Base-by-base conservation (phyloP, 2,329 filamentous ascomycete genomes). In the Calonectria pauciramosa region DNA sequence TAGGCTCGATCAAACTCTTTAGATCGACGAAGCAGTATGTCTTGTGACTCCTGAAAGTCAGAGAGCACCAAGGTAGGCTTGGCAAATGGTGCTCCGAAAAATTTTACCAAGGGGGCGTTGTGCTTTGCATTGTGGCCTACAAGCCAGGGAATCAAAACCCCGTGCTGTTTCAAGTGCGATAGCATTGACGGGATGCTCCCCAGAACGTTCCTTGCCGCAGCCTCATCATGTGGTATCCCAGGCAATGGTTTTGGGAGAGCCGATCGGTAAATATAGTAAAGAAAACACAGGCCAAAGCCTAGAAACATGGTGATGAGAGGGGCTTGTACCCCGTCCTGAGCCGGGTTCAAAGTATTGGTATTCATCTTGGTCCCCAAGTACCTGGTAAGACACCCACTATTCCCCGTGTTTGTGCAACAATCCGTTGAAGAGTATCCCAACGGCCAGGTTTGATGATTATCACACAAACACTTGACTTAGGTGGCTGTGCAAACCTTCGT, bases 1-100 rank as follows among this genome's bases (percentile, higher is more conserved):
- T 41, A 44, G 5, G 70, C 76, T 4, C 72, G 34, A 20, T 78
- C 76, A 65, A 78, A 78, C 44, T 78, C 76, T 41, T 78, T 78
- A 23, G 70, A 23, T 18, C 76, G 66, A 8, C 64, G 76, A 2
- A 69, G 70, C 18, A 75, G 76, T 4, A 78, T 73, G 14, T 78
- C 76, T 16, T 75, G 67, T 0, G 74, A 75, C 7, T 77, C 76
- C n/a, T 78, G 59, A n/a, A 78, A 66, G 13, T 78, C 76, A 13
- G 74, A 72, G 18, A 78, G 66, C 11, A 78, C 67, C 18, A 78
- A 65, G 56, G 71, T 77, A 0, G 76, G 76, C 18, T 78, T 75
- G 0, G 63, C 41, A 26, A 77, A 71, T 0, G 76, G 76, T 11
- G 71, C 65, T 2, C 76, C 67, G 3, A 78, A 78, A 13, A 65